These are phyloP conservation scores for Capronia americana DNA, from an alignment of 2,329 filamentous ascomycete genomes.

Conservation along the genomic window DNA sequence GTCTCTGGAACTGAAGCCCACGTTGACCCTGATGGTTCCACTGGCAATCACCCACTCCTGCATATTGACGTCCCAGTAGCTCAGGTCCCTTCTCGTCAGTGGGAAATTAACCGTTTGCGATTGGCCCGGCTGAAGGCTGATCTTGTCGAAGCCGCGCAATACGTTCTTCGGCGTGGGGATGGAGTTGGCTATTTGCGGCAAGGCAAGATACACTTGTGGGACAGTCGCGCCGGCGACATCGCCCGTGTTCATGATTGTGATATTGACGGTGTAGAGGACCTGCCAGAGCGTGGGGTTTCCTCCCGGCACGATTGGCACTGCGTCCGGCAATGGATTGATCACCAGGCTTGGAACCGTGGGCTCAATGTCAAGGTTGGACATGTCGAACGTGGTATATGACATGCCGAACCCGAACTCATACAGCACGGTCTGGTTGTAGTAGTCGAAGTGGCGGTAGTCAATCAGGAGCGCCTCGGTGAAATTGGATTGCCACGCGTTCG, in stretches of 20 bases:
- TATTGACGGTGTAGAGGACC: constrained; percentile 64
- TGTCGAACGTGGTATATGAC: constrained; percentile 79
- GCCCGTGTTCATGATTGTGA: constrained; percentile 75
- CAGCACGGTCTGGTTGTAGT: constrained; percentile 49
- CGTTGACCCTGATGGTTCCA: constrained; percentile 25
- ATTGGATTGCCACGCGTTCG: constrained; percentile 71
- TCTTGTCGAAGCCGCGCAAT: constrained; percentile 68
- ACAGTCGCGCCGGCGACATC: constrained; percentile 70
- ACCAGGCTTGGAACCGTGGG: constrained; percentile 61
- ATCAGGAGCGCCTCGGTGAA: constrained; percentile 82
- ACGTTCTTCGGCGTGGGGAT: constrained; percentile 63
- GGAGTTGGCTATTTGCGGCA: constrained; percentile 42
- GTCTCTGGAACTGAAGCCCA: constrained; percentile 37
- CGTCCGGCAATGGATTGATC: constrained; percentile 48
- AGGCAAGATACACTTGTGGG: constrained; percentile 66
- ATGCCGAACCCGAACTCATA: constrained; percentile 79
- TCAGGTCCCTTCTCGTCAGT: constrained; percentile 66
- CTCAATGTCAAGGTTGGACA: constrained; percentile 70
- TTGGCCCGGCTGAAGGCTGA: constrained; percentile 57
- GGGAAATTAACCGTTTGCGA: constrained; percentile 58
- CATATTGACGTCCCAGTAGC: constrained; percentile 65
- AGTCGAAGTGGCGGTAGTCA: constrained; percentile 79
- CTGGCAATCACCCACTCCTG: constrained; percentile 63
- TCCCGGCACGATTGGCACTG: constrained; percentile 63
- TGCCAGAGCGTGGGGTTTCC: constrained; percentile 64